Evolutionary conservation across 2,329 filamentous ascomycete species (phyloP).

Genomic region (Podosphaera leucotricha): DNA sequence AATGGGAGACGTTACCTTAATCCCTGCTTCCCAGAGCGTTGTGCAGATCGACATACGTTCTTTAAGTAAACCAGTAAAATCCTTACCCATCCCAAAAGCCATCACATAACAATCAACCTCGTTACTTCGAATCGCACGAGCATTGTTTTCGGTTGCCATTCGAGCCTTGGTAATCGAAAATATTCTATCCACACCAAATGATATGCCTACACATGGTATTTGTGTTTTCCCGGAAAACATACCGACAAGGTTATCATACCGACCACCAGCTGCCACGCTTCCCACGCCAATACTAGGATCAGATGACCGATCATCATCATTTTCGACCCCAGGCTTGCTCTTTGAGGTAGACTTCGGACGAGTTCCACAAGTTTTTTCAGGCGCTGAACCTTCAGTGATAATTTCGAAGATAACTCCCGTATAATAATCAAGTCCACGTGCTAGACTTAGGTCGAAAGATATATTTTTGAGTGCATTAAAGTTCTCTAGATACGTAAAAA

Average conservation of each 20-base stretch:
- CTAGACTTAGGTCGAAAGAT: constrained; percentile 75
- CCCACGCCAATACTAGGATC: constrained; percentile 69
- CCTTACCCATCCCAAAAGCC: constrained; percentile 65
- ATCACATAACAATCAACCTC: constrained; percentile 86
- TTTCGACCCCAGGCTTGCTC: constrained; percentile 21
- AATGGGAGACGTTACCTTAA: constrained; percentile 35
- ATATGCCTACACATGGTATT: constrained; percentile 78
- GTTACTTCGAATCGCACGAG: constrained; percentile 34
- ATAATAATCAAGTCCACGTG: constrained; percentile 72
- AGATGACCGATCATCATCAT: constrained; percentile 41
- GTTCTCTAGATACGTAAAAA: constrained; percentile 63
- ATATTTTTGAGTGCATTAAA: constrained; percentile 50
- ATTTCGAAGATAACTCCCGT: constrained; percentile 60
- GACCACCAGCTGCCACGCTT: constrained; percentile 69
- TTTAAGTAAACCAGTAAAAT: constrained; percentile 54
- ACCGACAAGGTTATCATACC: constrained; percentile 80
- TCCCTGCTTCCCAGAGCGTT: constrained; percentile 61
- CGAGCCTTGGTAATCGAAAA: constrained; percentile 75
- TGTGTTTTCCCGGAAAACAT: constrained; percentile 76
- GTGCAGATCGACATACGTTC: constrained; percentile 66
- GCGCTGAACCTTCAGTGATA: constrained; percentile 42
- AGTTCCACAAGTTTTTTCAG: constrained; percentile 17
- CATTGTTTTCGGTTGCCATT: constrained; percentile 35
- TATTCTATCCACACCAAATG: constrained; percentile 87
- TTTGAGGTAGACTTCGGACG: constrained; percentile 13